phyloP scores from a whole-genome alignment of 129 eudicot genomes.

The Pittosporum tobira region DNA sequence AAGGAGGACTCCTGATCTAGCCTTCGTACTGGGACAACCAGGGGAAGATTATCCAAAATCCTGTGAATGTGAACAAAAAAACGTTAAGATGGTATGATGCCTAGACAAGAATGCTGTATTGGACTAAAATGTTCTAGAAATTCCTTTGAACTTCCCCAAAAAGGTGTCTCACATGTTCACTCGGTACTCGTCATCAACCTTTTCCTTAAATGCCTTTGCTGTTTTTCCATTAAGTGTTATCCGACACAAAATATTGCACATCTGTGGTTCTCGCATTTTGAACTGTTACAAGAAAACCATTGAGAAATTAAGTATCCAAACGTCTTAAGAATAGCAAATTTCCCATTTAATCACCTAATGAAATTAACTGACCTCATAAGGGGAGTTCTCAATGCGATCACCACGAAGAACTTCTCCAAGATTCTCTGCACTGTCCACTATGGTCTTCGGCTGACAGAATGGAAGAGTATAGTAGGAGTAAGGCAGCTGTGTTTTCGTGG shows the following conservation, averaged over 20 bases:
- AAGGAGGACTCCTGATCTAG: constrained; percentile 23
- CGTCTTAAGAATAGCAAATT: background rate
- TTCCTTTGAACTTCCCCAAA: background rate
- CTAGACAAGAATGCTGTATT: background rate
- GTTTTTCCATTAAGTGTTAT: constrained; percentile 29
- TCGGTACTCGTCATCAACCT: constrained; percentile 47
- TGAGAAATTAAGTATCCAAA: background rate
- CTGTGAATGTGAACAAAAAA: constrained; percentile 21
- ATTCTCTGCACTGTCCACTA: constrained; percentile 54
- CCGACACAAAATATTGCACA: constrained; percentile 40
- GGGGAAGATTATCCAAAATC: constrained; percentile 54
- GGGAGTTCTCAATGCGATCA: constrained; percentile 53
- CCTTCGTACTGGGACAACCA: constrained; percentile 36
- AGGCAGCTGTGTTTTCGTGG: constrained; percentile 52
- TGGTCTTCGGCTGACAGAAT: constrained; percentile 33
- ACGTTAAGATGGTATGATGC: background rate
- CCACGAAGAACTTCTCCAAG: constrained; percentile 58
- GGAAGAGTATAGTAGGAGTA: constrained; percentile 49
- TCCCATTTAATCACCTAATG: background rate
- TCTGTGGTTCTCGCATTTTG: constrained; percentile 49
- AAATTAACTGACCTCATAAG: constrained; percentile 31
- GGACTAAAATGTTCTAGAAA: background rate
- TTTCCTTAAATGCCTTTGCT: constrained; percentile 40
- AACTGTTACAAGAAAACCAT: constrained; percentile 23
- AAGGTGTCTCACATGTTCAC: constrained; percentile 36